Conservation (phyloP, 805 yeast genomes). For the Yamadazyma sp. region DNA sequence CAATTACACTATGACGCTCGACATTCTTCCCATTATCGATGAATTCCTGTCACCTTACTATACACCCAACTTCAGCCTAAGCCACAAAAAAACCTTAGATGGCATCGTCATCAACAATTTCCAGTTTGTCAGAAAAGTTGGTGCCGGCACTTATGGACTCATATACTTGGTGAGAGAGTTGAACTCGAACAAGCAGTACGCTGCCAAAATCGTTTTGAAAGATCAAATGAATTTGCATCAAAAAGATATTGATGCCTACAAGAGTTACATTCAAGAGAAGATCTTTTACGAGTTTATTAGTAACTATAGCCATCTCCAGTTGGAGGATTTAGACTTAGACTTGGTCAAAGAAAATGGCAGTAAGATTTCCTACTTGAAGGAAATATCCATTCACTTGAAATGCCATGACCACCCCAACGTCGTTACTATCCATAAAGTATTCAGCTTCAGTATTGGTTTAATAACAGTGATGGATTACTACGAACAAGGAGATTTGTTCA, state of each 20-base stretch:
- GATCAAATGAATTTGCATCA: slow-evolving; percentile 31
- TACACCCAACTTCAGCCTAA: slow-evolving; percentile 7
- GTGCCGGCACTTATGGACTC: slow-evolving; percentile 85
- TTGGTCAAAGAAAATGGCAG: slow-evolving; percentile 26
- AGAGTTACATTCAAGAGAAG: slow-evolving; percentile 28
- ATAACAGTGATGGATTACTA: slow-evolving; percentile 85
- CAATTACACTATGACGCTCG: slow-evolving; percentile 12
- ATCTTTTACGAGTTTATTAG: slow-evolving; percentile 18
- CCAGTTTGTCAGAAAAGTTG: slow-evolving; percentile 53
- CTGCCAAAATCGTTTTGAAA: slow-evolving; percentile 70
- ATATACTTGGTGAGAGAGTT: slow-evolving; percentile 69
- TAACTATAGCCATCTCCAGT: slow-evolving; percentile 17
- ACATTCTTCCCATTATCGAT: slow-evolving; percentile 16
- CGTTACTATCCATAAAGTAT: slow-evolving; percentile 70
- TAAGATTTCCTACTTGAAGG: slow-evolving; percentile 49
- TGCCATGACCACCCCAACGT: slow-evolving; percentile 82
- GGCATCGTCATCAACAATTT: slow-evolving; percentile 22
- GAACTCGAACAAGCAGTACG: slow-evolving; percentile 50
- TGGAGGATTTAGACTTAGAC: slow-evolving; percentile 23
- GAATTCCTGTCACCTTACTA: slow-evolving; percentile 9
- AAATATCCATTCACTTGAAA: slow-evolving; percentile 68
- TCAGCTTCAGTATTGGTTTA: slow-evolving; percentile 56
- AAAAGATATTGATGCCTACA: slow-evolving; percentile 30
- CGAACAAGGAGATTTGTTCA: slow-evolving; percentile 82
- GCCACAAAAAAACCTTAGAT: slow-evolving; percentile 5